phyloP scores from a whole-genome alignment of 768 basidiomycete genomes.

The Strobilomyces dryophilus region DNA sequence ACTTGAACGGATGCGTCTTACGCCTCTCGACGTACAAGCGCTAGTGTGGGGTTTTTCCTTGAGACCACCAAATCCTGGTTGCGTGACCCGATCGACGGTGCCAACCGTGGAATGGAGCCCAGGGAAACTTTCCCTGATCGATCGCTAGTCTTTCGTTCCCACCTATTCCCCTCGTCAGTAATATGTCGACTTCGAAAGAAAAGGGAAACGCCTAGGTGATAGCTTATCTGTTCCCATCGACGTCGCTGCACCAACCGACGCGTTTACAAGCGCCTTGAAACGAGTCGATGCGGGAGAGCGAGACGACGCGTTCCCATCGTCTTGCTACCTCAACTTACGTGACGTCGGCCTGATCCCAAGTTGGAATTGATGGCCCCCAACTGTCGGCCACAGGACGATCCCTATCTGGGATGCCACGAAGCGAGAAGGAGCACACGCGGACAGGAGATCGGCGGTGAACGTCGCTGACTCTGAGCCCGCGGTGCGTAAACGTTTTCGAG shows the following conservation, averaged over 20 bases:
- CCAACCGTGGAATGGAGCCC: background rate
- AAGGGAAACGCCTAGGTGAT: background rate
- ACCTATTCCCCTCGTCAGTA: background rate
- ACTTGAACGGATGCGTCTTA: background rate
- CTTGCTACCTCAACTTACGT: background rate
- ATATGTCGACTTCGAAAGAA: background rate
- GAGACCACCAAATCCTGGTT: background rate
- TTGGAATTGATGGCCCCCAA: background rate
- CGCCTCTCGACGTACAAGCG: background rate
- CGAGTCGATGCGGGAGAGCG: background rate
- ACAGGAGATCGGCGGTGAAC: no score
- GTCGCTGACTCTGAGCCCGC: background rate
- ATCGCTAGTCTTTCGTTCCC: background rate
- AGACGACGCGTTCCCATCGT: background rate
- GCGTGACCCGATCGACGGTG: constrained; percentile 7
- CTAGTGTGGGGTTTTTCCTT: constrained; percentile 4
- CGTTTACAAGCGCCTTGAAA: background rate
- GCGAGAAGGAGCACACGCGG: background rate
- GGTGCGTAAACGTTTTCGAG: background rate
- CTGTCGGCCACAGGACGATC: background rate
- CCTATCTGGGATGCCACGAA: background rate
- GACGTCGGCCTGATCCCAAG: background rate
- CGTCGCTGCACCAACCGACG: background rate
- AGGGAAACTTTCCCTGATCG: background rate
- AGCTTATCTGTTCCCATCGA: background rate